A percentile compares a stretch with the other conserved stretches of the same genome.
Conservation (phyloP, 106 monocot genomes). For the Dendrobium nobile region DNA sequence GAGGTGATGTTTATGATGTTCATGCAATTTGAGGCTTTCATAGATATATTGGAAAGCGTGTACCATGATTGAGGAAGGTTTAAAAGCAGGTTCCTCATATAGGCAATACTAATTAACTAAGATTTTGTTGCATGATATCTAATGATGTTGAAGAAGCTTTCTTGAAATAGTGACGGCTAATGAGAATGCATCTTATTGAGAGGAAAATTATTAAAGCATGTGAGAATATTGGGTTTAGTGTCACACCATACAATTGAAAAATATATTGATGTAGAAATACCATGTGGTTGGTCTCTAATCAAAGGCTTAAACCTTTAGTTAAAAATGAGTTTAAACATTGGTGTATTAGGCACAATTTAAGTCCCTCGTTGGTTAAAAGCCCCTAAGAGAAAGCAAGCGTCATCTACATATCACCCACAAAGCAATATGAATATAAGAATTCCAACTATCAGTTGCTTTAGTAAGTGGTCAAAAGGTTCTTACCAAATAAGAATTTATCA, state of each 20-base stretch:
- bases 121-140: background rate
- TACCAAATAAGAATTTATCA: conserved; percentile 71
- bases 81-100: background rate
- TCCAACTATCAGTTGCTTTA: background rate
- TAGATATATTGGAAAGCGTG: background rate
- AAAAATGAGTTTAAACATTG: background rate
- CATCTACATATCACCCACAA: background rate
- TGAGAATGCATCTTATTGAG: background rate
- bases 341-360: too few relatives aligned
- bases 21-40: background rate
- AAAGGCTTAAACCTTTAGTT: background rate
- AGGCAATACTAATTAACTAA: background rate
- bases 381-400: background rate
- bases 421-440: background rate
- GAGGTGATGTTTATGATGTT: background rate
- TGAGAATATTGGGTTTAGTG: background rate
- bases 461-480: background rate
- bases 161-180: background rate
- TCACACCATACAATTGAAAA: background rate
- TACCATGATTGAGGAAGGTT: background rate
- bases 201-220: background rate
- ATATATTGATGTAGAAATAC: background rate
- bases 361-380: background rate
- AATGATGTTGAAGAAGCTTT: too few relatives aligned
- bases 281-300: background rate